Conservation (phyloP, 1,284 basidiomycete genomes). For the Sporisorium scitamineum region DNA sequence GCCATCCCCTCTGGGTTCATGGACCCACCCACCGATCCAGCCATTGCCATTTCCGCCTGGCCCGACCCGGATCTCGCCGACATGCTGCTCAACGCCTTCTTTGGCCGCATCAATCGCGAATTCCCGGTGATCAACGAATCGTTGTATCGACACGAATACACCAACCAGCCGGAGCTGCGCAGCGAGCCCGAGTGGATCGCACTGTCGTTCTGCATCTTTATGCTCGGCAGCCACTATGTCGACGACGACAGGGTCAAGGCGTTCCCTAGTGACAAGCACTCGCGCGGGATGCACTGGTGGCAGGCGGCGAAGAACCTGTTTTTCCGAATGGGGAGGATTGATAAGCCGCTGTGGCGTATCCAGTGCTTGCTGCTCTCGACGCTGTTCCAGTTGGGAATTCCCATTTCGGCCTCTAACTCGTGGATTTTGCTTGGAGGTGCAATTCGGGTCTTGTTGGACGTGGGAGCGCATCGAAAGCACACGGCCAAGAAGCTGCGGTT, state of each 20-base stretch:
- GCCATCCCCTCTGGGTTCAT: conserved; percentile 31
- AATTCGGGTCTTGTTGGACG: conserved; percentile 52
- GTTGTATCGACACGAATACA: conserved; percentile 43
- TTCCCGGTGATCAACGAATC: conserved; percentile 59
- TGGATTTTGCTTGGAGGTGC: conserved; percentile 55
- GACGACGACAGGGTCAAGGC: conserved; percentile 36
- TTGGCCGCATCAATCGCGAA: conserved; percentile 49
- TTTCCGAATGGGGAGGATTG: conserved; percentile 13
- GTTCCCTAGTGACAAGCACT: conserved; percentile 24
- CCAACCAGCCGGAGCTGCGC: conserved; percentile 32
- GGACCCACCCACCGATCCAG: conserved; percentile 20
- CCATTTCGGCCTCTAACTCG: conserved; percentile 38
- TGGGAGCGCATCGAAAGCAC: conserved; percentile 56
- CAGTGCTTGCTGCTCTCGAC: conserved; percentile 39
- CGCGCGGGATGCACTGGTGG: conserved; percentile 47
- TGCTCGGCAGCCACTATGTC: conserved; percentile 46
- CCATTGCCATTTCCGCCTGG: conserved; percentile 27
- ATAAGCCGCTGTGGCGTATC: conserved; percentile 25
- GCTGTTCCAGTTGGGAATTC: conserved; percentile 41
- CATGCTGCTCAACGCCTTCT: conserved; percentile 54
- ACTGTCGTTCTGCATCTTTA: conserved; percentile 52
- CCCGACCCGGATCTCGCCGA: conserved; percentile 52
- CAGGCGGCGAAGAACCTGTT: conserved; percentile 29
- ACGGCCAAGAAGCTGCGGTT: conserved; percentile 46
- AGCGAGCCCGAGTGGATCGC: conserved; percentile 46